Evolutionary conservation across 257 asterid genomes (phyloP).

Genomic region (Rubia yunnanensis): DNA sequence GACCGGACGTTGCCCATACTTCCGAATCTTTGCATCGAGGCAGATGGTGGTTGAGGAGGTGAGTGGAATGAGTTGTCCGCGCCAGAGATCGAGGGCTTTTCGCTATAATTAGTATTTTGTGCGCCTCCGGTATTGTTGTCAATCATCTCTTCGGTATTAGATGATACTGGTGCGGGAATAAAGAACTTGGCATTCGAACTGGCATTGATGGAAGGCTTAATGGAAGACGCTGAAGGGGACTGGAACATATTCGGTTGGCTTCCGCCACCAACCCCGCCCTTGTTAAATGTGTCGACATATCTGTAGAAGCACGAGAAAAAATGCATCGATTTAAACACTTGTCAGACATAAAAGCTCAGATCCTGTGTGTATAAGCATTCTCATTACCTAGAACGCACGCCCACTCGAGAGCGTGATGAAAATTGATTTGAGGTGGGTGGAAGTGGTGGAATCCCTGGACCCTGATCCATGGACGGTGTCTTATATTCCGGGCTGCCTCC

Average conservation of each 20-base stretch:
- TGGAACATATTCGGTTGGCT: conserved; percentile 47
- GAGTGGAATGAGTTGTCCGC: conserved; percentile 29
- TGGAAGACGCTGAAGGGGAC: conserved; percentile 51
- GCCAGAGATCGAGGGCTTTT: conserved; percentile 33
- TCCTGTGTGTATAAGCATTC: background rate
- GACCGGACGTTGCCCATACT: conserved; percentile 53
- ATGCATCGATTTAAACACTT: background rate
- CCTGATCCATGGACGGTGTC: conserved; percentile 52
- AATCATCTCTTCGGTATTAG: conserved; percentile 36
- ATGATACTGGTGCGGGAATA: conserved; percentile 49
- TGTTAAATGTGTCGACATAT: conserved; percentile 42
- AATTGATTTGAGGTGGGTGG: conserved; percentile 89
- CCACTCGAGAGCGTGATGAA: conserved; percentile 75
- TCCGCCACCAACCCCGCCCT: conserved; percentile 82
- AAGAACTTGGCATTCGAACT: conserved; percentile 53
- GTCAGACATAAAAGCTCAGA: background rate
- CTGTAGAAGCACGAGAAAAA: conserved; percentile 19
- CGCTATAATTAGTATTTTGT: conserved; percentile 26
- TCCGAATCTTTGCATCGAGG: conserved; percentile 50
- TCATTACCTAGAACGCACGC: conserved; percentile 77
- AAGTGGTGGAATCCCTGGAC: conserved; percentile 88
- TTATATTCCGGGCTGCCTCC: conserved; percentile 50
- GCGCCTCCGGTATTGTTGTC: conserved; percentile 20
- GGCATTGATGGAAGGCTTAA: conserved; percentile 41
- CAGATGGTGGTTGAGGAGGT: conserved; percentile 15